Evolutionary conservation across 2,329 filamentous ascomycete species (phyloP), one percentile per base, ranked within the genome.

Genomic region (Curvularia sp.): DNA sequence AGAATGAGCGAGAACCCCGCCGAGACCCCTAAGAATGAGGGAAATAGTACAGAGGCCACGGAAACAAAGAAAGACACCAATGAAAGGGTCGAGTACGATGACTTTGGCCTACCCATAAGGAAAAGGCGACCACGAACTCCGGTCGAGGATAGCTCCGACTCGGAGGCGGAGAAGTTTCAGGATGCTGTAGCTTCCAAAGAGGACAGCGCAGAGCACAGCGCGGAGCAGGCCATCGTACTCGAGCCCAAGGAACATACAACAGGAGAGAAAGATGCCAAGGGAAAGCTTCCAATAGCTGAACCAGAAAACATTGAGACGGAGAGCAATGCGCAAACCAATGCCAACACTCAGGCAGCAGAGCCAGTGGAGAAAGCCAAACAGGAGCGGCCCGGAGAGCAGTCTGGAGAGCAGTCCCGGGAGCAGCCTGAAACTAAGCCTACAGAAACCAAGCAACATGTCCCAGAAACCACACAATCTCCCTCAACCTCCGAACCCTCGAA

Each of bases 21-120:
- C 59, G 68, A 68, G 43, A 58, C 70, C 66, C 63, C 68, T 65
- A 69, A 63, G 61, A 58, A 57, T 58, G 68, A 71, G 52, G 55
- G 61, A 45, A 67, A 68, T 57, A 60, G 34, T 34, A 51, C 63
- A 36, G 58, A 65, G 49, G 57, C 23, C 43, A 54, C 61, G 34
- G 57, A 57, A 27, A 32, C 53, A 45, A 60, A 61, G 52, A 60
- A 46, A 23, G 53, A 57, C 18, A 36, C 54, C 13, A 60, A 60
- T 43, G 30, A 60, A 10, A 69, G 65, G 15, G 66, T 74, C 49
- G 86, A 89, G 69, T 78, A 87, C 58, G 89, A 92, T 74, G 89
- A 92, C 65, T 92, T 91, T 73, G 89, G 89, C 49, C 78, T 92
- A 63, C 88, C 88, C 18, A 83, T 89, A 61, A 82, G 81, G 72